phyloP scores from a whole-genome alignment of 1,139 yeast species.

The Yamadazyma spencermartinsiae region DNA sequence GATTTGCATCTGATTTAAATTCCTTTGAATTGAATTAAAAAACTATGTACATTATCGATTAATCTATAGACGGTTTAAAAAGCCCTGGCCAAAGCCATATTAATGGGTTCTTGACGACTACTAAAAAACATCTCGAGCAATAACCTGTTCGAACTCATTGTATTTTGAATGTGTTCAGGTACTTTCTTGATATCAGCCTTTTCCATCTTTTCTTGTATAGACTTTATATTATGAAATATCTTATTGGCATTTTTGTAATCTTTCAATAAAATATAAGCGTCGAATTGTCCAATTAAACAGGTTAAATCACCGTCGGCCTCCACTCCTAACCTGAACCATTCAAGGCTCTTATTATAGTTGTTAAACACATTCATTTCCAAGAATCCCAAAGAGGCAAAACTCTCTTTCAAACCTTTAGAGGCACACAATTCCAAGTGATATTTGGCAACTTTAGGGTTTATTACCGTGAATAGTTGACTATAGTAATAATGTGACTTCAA shows the following conservation, averaged over 20 bases:
- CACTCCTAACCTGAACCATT: conserved; percentile 84
- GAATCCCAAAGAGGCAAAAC: conserved; percentile 76
- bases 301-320: conserved; percentile 58
- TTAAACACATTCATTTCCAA: conserved; percentile 68
- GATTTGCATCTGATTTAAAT: conserved; percentile 26
- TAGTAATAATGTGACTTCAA: conserved; percentile 75
- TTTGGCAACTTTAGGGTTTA: conserved; percentile 59
- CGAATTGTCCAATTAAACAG: conserved; percentile 77
- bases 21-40: conserved; percentile 10
- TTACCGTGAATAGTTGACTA: conserved; percentile 63
- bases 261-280: conserved; percentile 39
- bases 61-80: conserved; percentile 4
- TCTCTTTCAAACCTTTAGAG: conserved; percentile 69
- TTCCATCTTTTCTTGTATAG: conserved; percentile 25
- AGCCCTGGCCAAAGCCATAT: conserved; percentile 5
- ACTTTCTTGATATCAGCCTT: conserved; percentile 17
- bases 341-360: conserved; percentile 56
- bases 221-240: conserved; percentile 25
- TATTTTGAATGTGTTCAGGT: conserved; percentile 25
- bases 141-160: conserved; percentile 25
- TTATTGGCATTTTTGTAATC: conserved; percentile 29
- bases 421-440: conserved; percentile 79
- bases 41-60: conserved; percentile 12
- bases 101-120: conserved; percentile 28
- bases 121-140: conserved; percentile 31